Evolutionary conservation across 129 eudicot species (phyloP), one percentile per base, ranked within the genome.

Genomic region (Dittrichia graveolens): DNA sequence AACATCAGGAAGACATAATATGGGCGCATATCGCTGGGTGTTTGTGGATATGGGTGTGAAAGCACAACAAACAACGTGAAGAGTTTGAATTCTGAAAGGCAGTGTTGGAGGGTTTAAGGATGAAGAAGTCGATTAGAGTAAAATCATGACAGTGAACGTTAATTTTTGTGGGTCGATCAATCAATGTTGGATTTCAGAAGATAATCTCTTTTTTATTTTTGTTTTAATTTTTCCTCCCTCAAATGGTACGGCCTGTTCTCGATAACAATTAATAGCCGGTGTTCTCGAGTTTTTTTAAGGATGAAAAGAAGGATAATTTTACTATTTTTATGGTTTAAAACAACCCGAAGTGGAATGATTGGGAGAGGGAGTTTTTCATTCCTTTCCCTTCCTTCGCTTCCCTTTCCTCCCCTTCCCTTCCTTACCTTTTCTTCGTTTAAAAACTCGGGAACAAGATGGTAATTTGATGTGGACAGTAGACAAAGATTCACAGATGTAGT

Each of bases 81-180:
- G 12, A 46, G 50, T 8, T 46, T 4, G n/a, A 9, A 46, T 46
- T 46, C 3, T 9, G 12, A 46, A 46, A 46, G n/a, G 50, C 3
- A 46, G 58, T 15, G 9, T 52, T 52, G 14, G 2, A 15, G 31
- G 57, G 52, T 3, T 11, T 47, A 11, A 47, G 9, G 10, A 24
- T 24, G 31, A 24, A 58, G 11, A 31, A 3, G 5, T 6, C 4
- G 65, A 59, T 59, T 62, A 41, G 68, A 63, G 19, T 39, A 37
- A 59, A 12, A 61, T 43, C 53, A 10, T 10, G 61, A 49, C 7
- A 35, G 38, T 69, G 73, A 52, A 69, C 62, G 40, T 69, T 46
- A 54, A 54, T 37, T 48, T 62, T 8, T 6, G 71, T 65, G 71
- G 71, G 71, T 41, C 49, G 39, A 40, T 40, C 49, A 62, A 40